Evolutionary conservation across 2,329 filamentous ascomycete genomes (phyloP).

Genomic region (Diaporthe capsici): DNA sequence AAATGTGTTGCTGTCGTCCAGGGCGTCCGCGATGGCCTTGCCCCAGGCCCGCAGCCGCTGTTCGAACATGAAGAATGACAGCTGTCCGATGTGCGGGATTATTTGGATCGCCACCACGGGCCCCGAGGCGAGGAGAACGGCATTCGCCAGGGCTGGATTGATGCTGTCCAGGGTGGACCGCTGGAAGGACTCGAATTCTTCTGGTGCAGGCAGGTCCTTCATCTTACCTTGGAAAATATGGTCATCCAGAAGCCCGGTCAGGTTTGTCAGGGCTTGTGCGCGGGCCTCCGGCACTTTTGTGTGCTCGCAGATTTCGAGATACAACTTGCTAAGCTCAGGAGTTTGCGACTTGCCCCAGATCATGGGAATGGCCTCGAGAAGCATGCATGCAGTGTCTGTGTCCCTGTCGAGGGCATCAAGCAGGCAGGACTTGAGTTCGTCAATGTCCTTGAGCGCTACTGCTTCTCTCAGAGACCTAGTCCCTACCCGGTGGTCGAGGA

Average conservation of each 20-base stretch:
- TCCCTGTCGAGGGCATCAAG: conserved; percentile 55
- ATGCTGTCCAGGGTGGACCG: conserved; percentile 54
- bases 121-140: conserved; percentile 64
- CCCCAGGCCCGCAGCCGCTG: conserved; percentile 59
- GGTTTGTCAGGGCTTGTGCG: conserved; percentile 61
- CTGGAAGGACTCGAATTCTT: conserved; percentile 54
- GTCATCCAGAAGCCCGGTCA: conserved; percentile 61
- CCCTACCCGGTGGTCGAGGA: conserved; percentile 56
- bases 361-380: conserved; percentile 56
- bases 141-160: conserved; percentile 65
- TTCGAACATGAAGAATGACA: conserved; percentile 40
- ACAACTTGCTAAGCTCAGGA: conserved; percentile 57
- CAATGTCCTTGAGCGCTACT: conserved; percentile 40
- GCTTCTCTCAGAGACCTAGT: conserved; percentile 55
- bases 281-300: conserved; percentile 61
- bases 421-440: conserved; percentile 50
- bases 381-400: conserved; percentile 57
- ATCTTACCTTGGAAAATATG: conserved; percentile 50
- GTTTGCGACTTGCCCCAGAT: conserved; percentile 48
- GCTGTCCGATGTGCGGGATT: conserved; percentile 39
- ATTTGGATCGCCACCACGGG: conserved; percentile 56
- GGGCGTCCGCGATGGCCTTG: conserved; percentile 62
- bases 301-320: conserved; percentile 56
- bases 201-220: conserved; percentile 50
- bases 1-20: conserved; percentile 68